Evolutionary conservation across 352 stramenopile species (phyloP), one percentile per base, ranked within the genome.

Genomic region (Pelagophyceae sp.): DNA sequence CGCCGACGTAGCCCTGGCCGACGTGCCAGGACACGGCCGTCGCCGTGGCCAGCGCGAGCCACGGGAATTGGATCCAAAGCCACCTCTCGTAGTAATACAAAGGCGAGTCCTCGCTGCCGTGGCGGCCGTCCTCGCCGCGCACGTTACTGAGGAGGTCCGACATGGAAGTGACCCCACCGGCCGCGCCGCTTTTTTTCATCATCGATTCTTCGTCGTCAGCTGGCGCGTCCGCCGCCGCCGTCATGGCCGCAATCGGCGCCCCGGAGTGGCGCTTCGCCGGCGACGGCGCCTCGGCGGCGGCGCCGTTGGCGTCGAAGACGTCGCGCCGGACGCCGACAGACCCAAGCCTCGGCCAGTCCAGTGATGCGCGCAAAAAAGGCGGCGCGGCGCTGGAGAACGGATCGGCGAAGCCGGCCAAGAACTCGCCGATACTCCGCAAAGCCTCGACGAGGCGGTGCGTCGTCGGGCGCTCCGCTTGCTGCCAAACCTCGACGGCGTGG

Each of bases 1-100:
- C 29, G 15, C 58, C 5, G 15, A 33, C 58, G 58, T 74, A 58
- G 33, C 2, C 2, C 33, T 74, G 33, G 23, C 67, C 67, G 17
- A 74, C n/a, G 67, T 33, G 6, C 67, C 67, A 74, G 27, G 35
- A 58, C 5, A 58, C n/a, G 1, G 67, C 33, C 15, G 80, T 77
- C 19, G 80, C 76, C 76, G 76, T 81, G 74, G 81, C 80, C 29
- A 96, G 84, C 25, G 90, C 90, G 19, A 96, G 86, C 92, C 92
- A 96, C n/a, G 91, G 90, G 79, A 93, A 95, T 72, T 94, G 88
- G 72, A 96, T 93, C 92, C 92, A 96, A 32, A 96, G 87, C 92
- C 92, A 96, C 45, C 92, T 88, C 77, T 94, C 87, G 78, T 94
- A 95, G 77, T 90, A 93, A 81, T 92, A 96, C 67, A 94, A 91